Base-by-base conservation (phyloP, 805 yeast species). In the Metschnikowia cubensis region DNA sequence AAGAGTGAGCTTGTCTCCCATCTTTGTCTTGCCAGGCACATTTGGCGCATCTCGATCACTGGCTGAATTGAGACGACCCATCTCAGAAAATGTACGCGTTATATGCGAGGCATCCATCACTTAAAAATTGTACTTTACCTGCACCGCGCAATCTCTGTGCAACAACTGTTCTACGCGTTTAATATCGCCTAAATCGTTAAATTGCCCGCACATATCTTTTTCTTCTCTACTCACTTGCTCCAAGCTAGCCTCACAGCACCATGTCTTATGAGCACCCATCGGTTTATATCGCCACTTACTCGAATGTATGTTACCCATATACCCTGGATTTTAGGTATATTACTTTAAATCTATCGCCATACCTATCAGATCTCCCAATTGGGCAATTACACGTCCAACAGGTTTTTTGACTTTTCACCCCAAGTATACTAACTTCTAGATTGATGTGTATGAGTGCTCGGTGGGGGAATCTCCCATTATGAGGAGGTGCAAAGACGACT, bases 401-500 rank as follows among this genome's bases (percentile, higher is more conserved):
- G 6, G 37, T 14, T 35, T 11, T 35, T 35, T 35, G 13, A 15
- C 7, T 35, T 35, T 35, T 18, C 22, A 17, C 32, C 13, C 5
- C 5, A 11, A 20, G 18, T 29, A 5, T 48, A 48, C 54, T 51
- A 46, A 49, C 50, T 29, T 10, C 18, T 22, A 73, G 78, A 72
- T 74, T 38, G 78, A 73, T 63, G 92, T 91, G 53, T 95, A 87
- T 71, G 87, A 92, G 71, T 76, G 84, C 59, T 69, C 80, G 22
- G 80, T 79, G 57, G 79, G 83, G 45, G 81, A 84, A 34, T 83
- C 85, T 17, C 87, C 91, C 25, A 83, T 87, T 14, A 94, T 94
- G 98, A 81, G 98, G 59, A 76, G 98, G 50, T 84, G 88, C 53
- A 76, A 79, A 45, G 99, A 94, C 65, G 87, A 91, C 59, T 94